These are phyloP conservation scores for Podospora bellae-mahoneyi DNA, from an alignment of 495 filamentous ascomycete genomes.

Conservation along the genomic window DNA sequence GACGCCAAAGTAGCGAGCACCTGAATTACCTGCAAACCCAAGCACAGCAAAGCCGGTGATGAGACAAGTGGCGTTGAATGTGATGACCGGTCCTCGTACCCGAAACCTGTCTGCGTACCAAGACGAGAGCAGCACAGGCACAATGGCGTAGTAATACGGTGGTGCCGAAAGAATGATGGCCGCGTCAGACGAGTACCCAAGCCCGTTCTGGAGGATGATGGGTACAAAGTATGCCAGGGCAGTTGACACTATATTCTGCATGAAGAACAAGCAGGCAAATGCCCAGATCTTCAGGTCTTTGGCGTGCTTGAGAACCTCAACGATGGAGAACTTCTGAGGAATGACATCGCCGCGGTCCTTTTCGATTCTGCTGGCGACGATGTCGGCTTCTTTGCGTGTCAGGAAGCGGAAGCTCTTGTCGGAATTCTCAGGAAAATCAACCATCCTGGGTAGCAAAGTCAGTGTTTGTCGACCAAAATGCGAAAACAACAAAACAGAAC, in stretches of 20 bases:
- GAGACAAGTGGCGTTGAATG: constrained; percentile 69
- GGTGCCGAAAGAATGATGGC: constrained; percentile 71
- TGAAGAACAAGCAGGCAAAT: constrained; percentile 69
- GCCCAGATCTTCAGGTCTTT: constrained; percentile 69
- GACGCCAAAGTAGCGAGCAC: constrained; percentile 69
- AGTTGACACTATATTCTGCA: constrained; percentile 68
- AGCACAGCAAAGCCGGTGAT: constrained; percentile 72
- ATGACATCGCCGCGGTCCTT: constrained; percentile 64
- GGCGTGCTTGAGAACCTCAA: constrained; percentile 57
- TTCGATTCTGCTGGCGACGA: constrained; percentile 58
- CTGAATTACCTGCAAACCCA: constrained; percentile 63
- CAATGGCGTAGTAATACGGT: constrained; percentile 72
- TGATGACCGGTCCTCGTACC: constrained; percentile 65
- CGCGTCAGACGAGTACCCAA: constrained; percentile 65
- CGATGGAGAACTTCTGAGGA: constrained; percentile 58
- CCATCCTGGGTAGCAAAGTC: constrained; percentile 40
- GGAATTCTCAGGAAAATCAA: constrained; percentile 73
- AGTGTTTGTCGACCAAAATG: background rate
- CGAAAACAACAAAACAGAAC: background rate
- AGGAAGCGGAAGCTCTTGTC: constrained; percentile 62
- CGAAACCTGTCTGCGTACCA: constrained; percentile 62
- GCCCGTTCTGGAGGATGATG: constrained; percentile 66
- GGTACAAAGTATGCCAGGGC: constrained; percentile 67
- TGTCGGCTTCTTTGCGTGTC: constrained; percentile 51
- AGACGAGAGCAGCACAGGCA: constrained; percentile 69